Evolutionary conservation across 345 rosid genomes (phyloP).

Genomic region (Hypericum perforatum): DNA sequence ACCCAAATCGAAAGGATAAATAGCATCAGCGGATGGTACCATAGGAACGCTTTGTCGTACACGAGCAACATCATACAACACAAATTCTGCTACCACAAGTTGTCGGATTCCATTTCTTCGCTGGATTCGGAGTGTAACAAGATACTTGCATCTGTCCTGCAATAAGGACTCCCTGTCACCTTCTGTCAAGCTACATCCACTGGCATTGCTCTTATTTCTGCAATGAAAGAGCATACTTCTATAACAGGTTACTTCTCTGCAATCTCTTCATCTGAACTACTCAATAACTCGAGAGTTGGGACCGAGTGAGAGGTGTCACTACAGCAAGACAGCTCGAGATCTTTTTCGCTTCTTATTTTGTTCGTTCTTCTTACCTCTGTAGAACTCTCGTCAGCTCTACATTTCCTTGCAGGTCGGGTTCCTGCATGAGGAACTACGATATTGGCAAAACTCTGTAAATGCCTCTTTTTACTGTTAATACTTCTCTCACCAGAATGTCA

Average conservation of each 20-base stretch:
- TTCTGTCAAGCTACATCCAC: conserved; percentile 27
- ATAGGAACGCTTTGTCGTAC: conserved; percentile 30
- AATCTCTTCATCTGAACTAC: conserved; percentile 54
- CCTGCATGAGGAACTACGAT: conserved; percentile 50
- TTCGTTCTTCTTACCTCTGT: conserved; percentile 48
- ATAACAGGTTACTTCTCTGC: conserved; percentile 30
- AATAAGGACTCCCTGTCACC: conserved; percentile 39
- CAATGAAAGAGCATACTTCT: conserved; percentile 36
- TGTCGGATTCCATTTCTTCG: conserved; percentile 30
- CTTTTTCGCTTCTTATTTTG: conserved; percentile 43
- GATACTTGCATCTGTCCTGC: conserved; percentile 93
- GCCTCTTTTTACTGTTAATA: conserved; percentile 57
- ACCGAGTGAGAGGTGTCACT: conserved; percentile 43
- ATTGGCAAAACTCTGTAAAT: conserved; percentile 51
- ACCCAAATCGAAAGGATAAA: conserved; percentile 19
- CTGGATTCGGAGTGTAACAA: conserved; percentile 44
- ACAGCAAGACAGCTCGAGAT: conserved; percentile 48
- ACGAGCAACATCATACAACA: conserved; percentile 54
- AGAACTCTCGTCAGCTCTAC: conserved; percentile 45
- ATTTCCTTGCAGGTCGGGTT: conserved; percentile 30
- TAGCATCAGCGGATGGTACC: conserved; percentile 25
- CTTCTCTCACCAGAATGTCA: too few species aligned
- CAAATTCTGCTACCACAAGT: conserved; percentile 70
- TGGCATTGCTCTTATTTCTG: conserved; percentile 39
- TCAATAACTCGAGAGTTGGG: conserved; percentile 54